A percentile compares a stretch with the other conserved stretches of the same genome.
These are phyloP conservation scores for Barnettozyma siamensis DNA, from an alignment of 805 yeast species.

Conservation along the genomic window DNA sequence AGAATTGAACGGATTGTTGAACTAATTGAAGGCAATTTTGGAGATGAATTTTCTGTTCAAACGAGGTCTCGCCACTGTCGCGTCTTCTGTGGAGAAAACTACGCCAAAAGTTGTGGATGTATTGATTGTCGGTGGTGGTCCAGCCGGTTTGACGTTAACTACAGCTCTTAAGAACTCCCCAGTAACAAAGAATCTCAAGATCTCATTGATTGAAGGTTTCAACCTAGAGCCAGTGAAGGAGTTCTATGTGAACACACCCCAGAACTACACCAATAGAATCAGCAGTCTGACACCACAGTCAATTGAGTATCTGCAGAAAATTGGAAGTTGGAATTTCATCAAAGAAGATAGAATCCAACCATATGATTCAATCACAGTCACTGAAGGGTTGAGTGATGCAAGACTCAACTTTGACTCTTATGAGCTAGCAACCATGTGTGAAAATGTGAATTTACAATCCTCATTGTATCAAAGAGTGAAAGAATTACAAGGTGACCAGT, in stretches of 20 bases:
- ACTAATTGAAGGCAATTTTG: too few species aligned
- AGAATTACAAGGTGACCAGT: slow-evolving; percentile 30
- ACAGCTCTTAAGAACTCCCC: slow-evolving; percentile 73
- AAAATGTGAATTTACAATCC: slow-evolving; percentile 77
- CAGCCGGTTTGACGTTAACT: slow-evolving; percentile 87
- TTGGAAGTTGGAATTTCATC: slow-evolving; percentile 74
- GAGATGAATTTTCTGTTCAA: slow-evolving; percentile 18
- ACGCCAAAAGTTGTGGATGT: slow-evolving; percentile 47
- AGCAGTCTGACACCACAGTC: slow-evolving; percentile 83
- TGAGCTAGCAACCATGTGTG: slow-evolving; percentile 79
- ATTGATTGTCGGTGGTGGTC: slow-evolving; percentile 93
- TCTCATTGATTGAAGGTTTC: slow-evolving; percentile 71
- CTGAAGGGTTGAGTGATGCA: slow-evolving; percentile 75
- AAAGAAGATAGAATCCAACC: slow-evolving; percentile 65
- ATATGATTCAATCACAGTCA: slow-evolving; percentile 78
- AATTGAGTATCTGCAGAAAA: slow-evolving; percentile 53
- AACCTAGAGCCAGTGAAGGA: slow-evolving; percentile 45
- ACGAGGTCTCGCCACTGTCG: slow-evolving; percentile 20
- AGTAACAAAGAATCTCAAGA: slow-evolving; percentile 48
- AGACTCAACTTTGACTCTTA: slow-evolving; percentile 65
- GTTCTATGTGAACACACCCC: slow-evolving; percentile 36
- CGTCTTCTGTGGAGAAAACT: not conserved
- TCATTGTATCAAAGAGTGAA: slow-evolving; percentile 53
- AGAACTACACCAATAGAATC: slow-evolving; percentile 67
- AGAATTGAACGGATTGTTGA: too few species aligned